Base-by-base conservation (phyloP, 306 rosid species). In the Elaeagnus macrophylla region DNA sequence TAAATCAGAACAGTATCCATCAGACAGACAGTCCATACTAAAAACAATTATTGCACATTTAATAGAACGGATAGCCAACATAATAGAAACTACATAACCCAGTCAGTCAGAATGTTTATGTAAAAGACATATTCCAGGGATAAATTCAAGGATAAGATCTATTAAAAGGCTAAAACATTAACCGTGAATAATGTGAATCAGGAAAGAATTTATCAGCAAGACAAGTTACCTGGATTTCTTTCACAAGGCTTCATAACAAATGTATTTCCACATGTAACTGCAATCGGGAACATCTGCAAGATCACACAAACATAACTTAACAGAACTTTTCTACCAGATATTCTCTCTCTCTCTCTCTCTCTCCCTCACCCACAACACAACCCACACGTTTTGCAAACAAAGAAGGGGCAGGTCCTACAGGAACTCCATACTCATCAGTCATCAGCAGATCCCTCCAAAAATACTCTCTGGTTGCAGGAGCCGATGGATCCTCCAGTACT, bases 231-330 rank as follows among this genome's bases (percentile, higher is more conserved):
- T 46, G 89, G 84, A 75, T 81, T 66, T 14, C 66, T 77, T 71
- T 81, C 89, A 61, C 78, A 85, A 69, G 94, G 77, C 73, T 85
- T 85, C 39, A 85, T 82, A 56, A 85, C 67, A 75, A 77, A 85
- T 54, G 94, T 81, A 69, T 81, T 81, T 60, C 94, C 89, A 60
- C 94, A 85, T 48, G 82, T 75, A 65, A 85, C 74, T 20, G 94
- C 86, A 56, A 79, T 52, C 6, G 89, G 94, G 66, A 85, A 85
- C 80, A 79, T 79, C 94, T 85, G 89, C 72, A 64, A 58, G 50
- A 56, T 56, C 49, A 20, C 39, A 44, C 41, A 60, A 59, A 60
- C 25, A 40, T 18, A 53, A 47, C 45, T 71, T 62, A 54, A 45
- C 17, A 60, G 36, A 54, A 54, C 20, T 56, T 54, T 7, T 32